Evolutionary conservation across 495 filamentous ascomycete genomes (phyloP).

Genomic region (Margaritispora aquatica): DNA sequence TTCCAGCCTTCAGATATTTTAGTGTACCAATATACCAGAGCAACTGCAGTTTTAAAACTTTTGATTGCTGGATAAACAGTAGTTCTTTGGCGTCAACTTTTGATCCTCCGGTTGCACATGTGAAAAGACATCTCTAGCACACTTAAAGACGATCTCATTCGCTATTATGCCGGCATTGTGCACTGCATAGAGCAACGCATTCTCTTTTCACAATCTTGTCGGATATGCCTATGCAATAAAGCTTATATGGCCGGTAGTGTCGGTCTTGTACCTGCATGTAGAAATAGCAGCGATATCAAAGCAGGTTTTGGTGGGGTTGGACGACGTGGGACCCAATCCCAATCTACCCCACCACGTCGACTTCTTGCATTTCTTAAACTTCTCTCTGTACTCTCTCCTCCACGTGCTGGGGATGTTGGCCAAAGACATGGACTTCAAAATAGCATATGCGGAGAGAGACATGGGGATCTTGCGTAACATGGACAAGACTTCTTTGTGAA

Average conservation of each 20-base stretch:
- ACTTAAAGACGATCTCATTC: too few relatives aligned
- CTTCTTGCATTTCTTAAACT: background rate
- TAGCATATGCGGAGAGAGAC: background rate
- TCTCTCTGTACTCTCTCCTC: too few relatives aligned
- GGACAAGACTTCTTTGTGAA: background rate
- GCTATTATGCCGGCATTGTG: too few relatives aligned
- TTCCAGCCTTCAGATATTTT: too few relatives aligned
- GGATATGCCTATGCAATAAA: background rate
- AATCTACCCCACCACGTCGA: background rate
- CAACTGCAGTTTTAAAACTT: too few relatives aligned
- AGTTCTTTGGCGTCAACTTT: too few relatives aligned
- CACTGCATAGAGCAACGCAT: too few relatives aligned
- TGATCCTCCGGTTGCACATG: too few relatives aligned
- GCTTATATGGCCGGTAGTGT: background rate
- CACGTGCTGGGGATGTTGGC: background rate
- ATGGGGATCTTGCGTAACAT: background rate
- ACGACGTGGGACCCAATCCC: background rate
- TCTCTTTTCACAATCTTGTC: background rate
- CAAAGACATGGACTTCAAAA: background rate
- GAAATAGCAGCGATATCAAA: background rate
- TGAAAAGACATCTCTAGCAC: too few relatives aligned
- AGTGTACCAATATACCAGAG: too few relatives aligned
- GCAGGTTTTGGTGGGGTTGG: background rate
- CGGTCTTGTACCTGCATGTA: background rate
- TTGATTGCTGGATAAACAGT: too few relatives aligned